phyloP scores from a whole-genome alignment of 805 yeast species.

The Lipomyces starkeyi region DNA sequence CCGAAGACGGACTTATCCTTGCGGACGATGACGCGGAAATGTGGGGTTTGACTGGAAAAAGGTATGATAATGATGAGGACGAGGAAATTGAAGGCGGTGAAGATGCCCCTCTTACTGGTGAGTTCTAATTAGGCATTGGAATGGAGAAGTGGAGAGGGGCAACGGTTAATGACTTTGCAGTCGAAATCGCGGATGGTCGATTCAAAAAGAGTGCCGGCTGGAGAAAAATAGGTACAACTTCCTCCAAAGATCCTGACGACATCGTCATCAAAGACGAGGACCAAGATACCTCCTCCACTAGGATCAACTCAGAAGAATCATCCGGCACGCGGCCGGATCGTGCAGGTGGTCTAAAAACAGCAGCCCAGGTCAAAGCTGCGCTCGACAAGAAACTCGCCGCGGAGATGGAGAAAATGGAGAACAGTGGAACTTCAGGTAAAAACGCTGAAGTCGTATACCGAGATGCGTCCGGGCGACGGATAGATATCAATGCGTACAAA shows the following conservation, averaged over 20 bases:
- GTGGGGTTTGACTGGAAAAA: slow-evolving; percentile 25
- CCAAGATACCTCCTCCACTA: neutral
- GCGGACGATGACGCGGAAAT: slow-evolving; percentile 39
- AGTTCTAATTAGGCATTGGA: neutral
- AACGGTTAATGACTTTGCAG: slow-evolving; percentile 10
- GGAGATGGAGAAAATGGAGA: slow-evolving; percentile 34
- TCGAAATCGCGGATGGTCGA: slow-evolving; percentile 15
- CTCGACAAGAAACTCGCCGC: slow-evolving; percentile 45
- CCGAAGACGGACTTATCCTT: slow-evolving; percentile 31
- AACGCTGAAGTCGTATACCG: slow-evolving; percentile 57
- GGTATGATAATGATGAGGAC: slow-evolving; percentile 32
- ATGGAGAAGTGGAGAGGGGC: neutral
- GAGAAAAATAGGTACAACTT: slow-evolving; percentile 36
- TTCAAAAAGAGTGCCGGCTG: slow-evolving; percentile 34
- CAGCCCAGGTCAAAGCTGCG: slow-evolving; percentile 51
- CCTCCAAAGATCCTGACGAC: neutral
- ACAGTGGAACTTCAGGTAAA: slow-evolving; percentile 24
- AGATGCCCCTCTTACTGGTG: slow-evolving; percentile 33
- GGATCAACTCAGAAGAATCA: slow-evolving; percentile 3
- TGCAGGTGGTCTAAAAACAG: slow-evolving; percentile 56
- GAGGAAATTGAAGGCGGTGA: slow-evolving; percentile 47
- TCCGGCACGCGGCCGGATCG: neutral
- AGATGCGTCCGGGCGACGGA: slow-evolving; percentile 63
- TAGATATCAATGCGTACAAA: slow-evolving; percentile 50
- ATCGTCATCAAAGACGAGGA: slow-evolving; percentile 12